A percentile compares a stretch with the other conserved stretches of the same genome.
Evolutionary conservation across 78 protist genomes (phyloP).

Genomic region (Dictyostelium intermedium): DNA sequence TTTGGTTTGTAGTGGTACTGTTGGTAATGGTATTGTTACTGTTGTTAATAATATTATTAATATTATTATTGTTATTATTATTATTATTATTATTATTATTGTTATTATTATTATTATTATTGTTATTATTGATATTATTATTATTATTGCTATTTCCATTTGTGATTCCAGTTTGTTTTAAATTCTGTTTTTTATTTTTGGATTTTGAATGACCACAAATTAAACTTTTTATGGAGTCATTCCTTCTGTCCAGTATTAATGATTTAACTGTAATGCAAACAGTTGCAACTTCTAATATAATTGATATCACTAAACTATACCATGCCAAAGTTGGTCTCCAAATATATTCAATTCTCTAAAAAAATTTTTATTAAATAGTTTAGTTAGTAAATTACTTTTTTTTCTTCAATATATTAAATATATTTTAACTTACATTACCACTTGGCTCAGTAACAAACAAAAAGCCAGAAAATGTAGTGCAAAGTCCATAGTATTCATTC

Average conservation of each 20-base stretch:
- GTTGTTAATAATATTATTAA: neutral
- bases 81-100: neutral
- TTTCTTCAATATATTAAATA: neutral
- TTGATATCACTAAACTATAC: neutral
- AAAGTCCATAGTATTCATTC: neutral
- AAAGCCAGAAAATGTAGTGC: neutral
- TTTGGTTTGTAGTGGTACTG: neutral
- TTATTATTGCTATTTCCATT: neutral
- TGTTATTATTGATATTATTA: neutral
- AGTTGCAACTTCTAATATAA: neutral
- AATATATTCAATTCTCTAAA: neutral
- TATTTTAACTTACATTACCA: neutral
- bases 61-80: neutral
- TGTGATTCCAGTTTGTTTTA: neutral
- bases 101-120: neutral
- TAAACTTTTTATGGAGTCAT: neutral
- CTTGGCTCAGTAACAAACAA: neutral
- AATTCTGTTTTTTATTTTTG: neutral
- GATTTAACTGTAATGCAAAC: neutral
- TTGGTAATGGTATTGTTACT: neutral
- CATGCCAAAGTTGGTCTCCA: conserved; percentile 5
- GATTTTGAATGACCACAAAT: neutral
- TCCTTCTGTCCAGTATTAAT: neutral
- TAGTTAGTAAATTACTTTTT: neutral
- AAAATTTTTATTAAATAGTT: neutral